Evolutionary conservation across 495 filamentous ascomycete species (phyloP).

Genomic region (Talaromyces nanjingensis): DNA sequence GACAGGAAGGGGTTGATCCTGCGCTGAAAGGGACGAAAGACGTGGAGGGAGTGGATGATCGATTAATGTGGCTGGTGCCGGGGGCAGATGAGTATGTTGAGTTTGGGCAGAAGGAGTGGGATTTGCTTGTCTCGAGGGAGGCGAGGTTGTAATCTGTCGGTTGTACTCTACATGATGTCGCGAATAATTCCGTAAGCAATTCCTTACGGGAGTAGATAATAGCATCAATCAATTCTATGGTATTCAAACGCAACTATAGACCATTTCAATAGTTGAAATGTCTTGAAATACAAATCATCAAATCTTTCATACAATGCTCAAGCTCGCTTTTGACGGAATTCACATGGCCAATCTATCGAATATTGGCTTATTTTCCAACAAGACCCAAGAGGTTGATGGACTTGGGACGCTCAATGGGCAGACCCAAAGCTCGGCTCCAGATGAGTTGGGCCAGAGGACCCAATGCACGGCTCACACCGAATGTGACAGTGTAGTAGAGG

Average conservation of each 20-base stretch:
- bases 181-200: neutral
- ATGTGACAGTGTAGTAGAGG: constrained; percentile 95
- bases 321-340: neutral
- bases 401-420: constrained; percentile 98
- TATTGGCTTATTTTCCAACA: neutral
- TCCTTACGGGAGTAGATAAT: neutral
- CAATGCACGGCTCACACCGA: constrained; percentile 86
- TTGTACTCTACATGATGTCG: neutral
- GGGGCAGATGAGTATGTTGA: constrained; percentile 48
- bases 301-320: neutral
- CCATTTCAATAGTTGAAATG: neutral
- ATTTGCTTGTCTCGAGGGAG: constrained; percentile 38
- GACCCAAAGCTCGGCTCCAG: constrained; percentile 88
- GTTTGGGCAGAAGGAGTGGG: constrained; percentile 54
- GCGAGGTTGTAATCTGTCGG: constrained; percentile 38
- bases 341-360: neutral
- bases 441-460: constrained; percentile 91
- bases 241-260: neutral
- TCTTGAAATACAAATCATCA: neutral
- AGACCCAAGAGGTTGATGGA: constrained; percentile 87
- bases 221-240: neutral
- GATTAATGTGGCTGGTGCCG: constrained; percentile 49
- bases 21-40: constrained; percentile 42
- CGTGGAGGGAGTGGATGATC: constrained; percentile 34
- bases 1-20: constrained; percentile 65